These are phyloP conservation scores for Xylaria digitata DNA, from an alignment of 2,329 filamentous ascomycete genomes.

Conservation along the genomic window DNA sequence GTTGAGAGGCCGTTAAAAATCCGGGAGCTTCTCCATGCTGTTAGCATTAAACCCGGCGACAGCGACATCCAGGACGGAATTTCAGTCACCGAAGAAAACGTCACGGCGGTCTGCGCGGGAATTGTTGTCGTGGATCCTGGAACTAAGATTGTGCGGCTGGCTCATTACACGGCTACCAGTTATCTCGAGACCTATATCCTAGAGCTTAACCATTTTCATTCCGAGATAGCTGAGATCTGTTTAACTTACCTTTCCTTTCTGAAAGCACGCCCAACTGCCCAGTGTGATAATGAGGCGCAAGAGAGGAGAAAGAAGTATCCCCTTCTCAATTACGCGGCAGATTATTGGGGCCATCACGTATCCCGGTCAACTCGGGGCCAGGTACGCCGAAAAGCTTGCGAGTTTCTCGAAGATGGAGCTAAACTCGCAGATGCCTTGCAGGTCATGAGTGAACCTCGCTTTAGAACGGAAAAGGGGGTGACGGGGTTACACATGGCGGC, in stretches of 20 bases:
- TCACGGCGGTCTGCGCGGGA: constrained; percentile 22
- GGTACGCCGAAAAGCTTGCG: constrained; percentile 15
- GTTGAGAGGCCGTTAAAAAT: constrained; percentile 17
- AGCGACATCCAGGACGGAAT: background rate
- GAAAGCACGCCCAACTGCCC: background rate
- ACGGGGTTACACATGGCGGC: constrained; percentile 18
- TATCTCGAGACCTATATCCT: constrained; percentile 18
- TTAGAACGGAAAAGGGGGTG: constrained; percentile 9
- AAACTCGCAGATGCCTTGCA: constrained; percentile 15
- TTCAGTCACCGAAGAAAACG: constrained; percentile 14
- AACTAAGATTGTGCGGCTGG: constrained; percentile 24
- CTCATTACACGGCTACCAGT: constrained; percentile 25
- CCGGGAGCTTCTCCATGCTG: constrained; percentile 22
- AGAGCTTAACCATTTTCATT: constrained; percentile 13
- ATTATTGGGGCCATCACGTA: constrained; percentile 20
- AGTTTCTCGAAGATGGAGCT: constrained; percentile 14
- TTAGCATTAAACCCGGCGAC: constrained; percentile 6
- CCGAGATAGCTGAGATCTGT: constrained; percentile 13
- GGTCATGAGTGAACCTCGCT: constrained; percentile 20
- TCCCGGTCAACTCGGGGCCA: background rate
- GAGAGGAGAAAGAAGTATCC: constrained; percentile 2
- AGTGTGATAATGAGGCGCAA: background rate
- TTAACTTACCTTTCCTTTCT: constrained; percentile 20
- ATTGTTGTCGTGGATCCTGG: constrained; percentile 24
- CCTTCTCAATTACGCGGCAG: constrained; percentile 24